Base-by-base conservation (phyloP, 2,329 filamentous ascomycete species). In the Cylindrodendrum hubeiense region DNA sequence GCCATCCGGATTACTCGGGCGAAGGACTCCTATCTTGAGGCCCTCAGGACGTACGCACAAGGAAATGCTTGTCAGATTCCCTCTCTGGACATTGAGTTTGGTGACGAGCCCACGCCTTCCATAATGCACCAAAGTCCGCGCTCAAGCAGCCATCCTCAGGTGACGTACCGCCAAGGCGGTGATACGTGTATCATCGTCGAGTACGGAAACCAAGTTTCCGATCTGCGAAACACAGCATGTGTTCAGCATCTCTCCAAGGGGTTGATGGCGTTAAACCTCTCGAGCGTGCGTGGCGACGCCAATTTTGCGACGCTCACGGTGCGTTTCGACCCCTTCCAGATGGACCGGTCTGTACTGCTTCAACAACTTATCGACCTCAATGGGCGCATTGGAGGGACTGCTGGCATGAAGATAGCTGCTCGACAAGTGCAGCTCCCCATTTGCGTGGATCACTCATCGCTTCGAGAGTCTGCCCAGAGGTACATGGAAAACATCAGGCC, bases 401-500 rank as follows among this genome's bases (percentile, higher is more conserved):
- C 47, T 9, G 55, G 51, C 3, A 63, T 62, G 60, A 70, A 58
- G 52, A 65, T 67, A 43, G 65, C 33, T 17, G 60, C 60, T 24
- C 75, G 76, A 7, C 61, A 70, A 13, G 53, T 78, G 19, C 67
- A 66, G 3, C 65, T 79, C 17, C 78, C 78, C 1, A 65, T 78
- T 9, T 71, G 71, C 10, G 69, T 79, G 24, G 68, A 78, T 30
- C 75, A 78, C 39, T 63, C 70, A 7, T 68, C 70, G 10, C 68
- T 74, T 7, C 52, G 81, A 26, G 83, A 85, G 46, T 65, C 62
- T 0, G 77, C 41, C 2, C 19, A 86, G 60, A 81, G 88, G 12
- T 90, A 90, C 74, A 88, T 86, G 78, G 83, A 85, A 21, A 89
- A 85, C 2, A 86, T 88, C 67, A 81, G 88, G 5, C 84, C 86